Evolutionary conservation across 169 alveolate species (phyloP), one percentile per base, ranked within the genome.

Genomic region (Eimeria acervulina): DNA sequence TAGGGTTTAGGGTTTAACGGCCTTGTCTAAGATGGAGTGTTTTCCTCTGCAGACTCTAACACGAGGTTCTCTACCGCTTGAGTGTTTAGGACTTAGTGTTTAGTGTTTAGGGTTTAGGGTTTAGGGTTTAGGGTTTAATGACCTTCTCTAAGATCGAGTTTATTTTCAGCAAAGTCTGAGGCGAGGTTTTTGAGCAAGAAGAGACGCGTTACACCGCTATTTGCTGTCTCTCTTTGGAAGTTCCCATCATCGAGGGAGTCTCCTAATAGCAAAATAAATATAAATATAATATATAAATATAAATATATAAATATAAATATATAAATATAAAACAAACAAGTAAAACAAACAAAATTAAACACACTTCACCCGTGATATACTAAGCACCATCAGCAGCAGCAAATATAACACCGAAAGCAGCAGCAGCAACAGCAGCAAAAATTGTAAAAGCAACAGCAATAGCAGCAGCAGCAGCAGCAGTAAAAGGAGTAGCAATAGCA

Each of bases 101-200:
- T 47, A 47, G 12, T 28, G 19, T 28, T 40, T 33, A 78, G 59
- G 89, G 36, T 40, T 3, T 78, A 78, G 63, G 8, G 1, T 13
- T 33, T 36, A 42, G 89, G 89, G 89, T 44, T 78, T 78, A 36
- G 59, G 55, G 55, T 47, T 47, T 47, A 12, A 7, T 47, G 5
- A 47, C 95, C 96, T 17, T 83, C 85, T 36, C 96, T 36, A 19
- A 72, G 76, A 61, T 78, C 87, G 40, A 94, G 17, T 40, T 44
- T 55, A 59, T 92, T 66, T 55, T 28, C 84, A 63, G 96, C 91
- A 40, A 97, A 97, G 59, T 98, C 98, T 78, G 85, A 95, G 59
- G 97, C 97, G 98, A 98, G 98, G 91, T 95, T 96, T 90, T 98
- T 99, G 87, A 98, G 96, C 21, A 97, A 97, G 87, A 96, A 98